phyloP scores from a whole-genome alignment of 768 basidiomycete genomes.

The Tulasnella sp. region DNA sequence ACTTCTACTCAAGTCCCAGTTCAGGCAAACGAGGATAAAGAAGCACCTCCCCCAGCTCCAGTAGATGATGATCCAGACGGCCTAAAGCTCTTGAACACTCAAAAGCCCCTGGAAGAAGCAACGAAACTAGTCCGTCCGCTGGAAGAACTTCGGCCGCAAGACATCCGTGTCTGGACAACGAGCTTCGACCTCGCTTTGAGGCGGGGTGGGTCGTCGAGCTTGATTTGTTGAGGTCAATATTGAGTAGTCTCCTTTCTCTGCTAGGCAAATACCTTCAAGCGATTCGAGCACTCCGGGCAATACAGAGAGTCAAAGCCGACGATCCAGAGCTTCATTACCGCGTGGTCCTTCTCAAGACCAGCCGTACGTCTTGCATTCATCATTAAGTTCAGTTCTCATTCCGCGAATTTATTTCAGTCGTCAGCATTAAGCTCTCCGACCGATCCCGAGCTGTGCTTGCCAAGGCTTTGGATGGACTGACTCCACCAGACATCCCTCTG shows the following conservation, averaged over 20 bases:
- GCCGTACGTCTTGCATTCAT: constrained; percentile 41
- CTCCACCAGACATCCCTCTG: constrained; percentile 56
- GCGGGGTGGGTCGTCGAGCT: constrained; percentile 51
- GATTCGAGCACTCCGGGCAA: constrained; percentile 57
- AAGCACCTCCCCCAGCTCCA: constrained; percentile 50
- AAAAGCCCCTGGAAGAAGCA: constrained; percentile 71
- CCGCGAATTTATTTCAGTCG: constrained; percentile 38
- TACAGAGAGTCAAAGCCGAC: constrained; percentile 49
- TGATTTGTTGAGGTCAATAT: neutral
- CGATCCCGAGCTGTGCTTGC: constrained; percentile 51
- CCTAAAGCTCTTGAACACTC: constrained; percentile 55
- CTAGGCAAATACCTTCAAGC: constrained; percentile 81
- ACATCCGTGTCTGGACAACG: constrained; percentile 67
- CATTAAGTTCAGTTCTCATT: constrained; percentile 15
- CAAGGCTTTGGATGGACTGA: constrained; percentile 46
- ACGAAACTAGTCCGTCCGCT: constrained; percentile 66
- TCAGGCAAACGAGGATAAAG: constrained; percentile 56
- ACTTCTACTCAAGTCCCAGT: neutral
- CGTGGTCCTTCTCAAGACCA: constrained; percentile 57
- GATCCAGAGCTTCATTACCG: constrained; percentile 70
- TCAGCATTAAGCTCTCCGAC: constrained; percentile 45
- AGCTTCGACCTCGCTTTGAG: constrained; percentile 79
- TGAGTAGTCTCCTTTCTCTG: neutral
- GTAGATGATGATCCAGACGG: constrained; percentile 88
- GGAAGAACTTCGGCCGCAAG: constrained; percentile 46